These are phyloP conservation scores for Arachnopeziza araneosa DNA, from an alignment of 2,329 filamentous ascomycete species.

Conservation along the genomic window DNA sequence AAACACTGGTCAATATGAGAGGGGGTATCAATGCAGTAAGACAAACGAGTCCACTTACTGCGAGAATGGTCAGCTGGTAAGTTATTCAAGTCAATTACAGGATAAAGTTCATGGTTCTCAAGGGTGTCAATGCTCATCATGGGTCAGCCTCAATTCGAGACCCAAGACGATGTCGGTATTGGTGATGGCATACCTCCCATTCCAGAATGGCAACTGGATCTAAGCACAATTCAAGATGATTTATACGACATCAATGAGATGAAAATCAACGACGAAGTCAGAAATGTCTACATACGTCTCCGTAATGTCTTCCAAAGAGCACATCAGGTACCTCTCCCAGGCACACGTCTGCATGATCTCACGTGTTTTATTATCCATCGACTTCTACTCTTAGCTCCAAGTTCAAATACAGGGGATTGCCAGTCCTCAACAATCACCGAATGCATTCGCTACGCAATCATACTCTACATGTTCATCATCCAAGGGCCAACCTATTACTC, in stretches of 20 bases:
- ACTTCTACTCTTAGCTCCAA: constrained; percentile 32
- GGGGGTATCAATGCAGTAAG: constrained; percentile 17
- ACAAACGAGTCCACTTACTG: constrained; percentile 19
- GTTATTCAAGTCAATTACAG: background rate
- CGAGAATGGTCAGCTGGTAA: constrained; percentile 24
- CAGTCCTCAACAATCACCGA: constrained; percentile 32
- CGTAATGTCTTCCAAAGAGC: constrained; percentile 33
- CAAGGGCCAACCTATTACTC: constrained; percentile 53
- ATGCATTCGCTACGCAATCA: constrained; percentile 41
- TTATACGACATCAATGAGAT: constrained; percentile 31
- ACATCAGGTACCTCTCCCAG: constrained; percentile 19
- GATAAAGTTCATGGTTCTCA: constrained; percentile 3
- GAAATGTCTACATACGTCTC: constrained; percentile 14
- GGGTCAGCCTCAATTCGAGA: constrained; percentile 46
- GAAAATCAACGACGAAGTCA: constrained; percentile 10
- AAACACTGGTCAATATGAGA: constrained; percentile 19
- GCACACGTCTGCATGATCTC: constrained; percentile 47
- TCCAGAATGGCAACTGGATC: constrained; percentile 40
- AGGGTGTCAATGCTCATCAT: constrained; percentile 55
- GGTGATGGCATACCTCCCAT: constrained; percentile 46
- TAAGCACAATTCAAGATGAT: background rate
- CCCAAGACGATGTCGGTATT: constrained; percentile 43
- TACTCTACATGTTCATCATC: constrained; percentile 47
- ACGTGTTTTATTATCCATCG: constrained; percentile 49
- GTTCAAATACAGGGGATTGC: background rate